A percentile compares a stretch with the other conserved stretches of the same genome.
These are phyloP conservation scores for Apiotrichum mycotoxinovorans DNA, from an alignment of 1,284 basidiomycete genomes.

Conservation along the genomic window DNA sequence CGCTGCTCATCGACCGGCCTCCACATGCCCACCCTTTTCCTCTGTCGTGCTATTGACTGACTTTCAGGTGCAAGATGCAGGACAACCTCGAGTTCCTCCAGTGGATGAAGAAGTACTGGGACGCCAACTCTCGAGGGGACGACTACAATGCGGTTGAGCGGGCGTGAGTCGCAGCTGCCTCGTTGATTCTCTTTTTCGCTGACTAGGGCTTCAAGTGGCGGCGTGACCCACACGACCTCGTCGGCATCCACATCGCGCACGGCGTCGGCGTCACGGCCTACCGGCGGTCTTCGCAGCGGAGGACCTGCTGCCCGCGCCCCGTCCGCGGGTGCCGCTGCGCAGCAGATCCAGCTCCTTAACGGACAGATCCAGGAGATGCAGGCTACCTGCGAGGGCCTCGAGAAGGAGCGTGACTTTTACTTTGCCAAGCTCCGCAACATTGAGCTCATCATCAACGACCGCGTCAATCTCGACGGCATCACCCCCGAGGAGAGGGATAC, in stretches of 20 bases:
- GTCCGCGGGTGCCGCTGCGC: constrained; percentile 27
- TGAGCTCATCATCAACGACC: constrained; percentile 82
- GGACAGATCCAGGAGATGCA: constrained; percentile 79
- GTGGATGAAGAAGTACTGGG: constrained; percentile 97
- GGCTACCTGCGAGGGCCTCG: constrained; percentile 75
- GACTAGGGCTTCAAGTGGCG: not conserved
- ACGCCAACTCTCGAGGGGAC: constrained; percentile 81
- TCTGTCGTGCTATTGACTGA: not conserved
- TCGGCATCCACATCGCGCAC: constrained; percentile 11
- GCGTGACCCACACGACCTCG: not conserved
- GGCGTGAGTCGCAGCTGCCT: constrained; percentile 32
- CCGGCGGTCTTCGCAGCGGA: constrained; percentile 2
- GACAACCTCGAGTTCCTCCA: constrained; percentile 99
- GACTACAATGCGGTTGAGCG: constrained; percentile 78
- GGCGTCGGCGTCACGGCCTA: constrained; percentile 9
- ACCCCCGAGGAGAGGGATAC: constrained; percentile 64
- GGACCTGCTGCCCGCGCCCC: constrained; percentile 15
- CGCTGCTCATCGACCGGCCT: not conserved
- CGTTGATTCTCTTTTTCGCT: not conserved
- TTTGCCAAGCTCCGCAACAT: constrained; percentile 97
- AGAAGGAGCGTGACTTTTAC: constrained; percentile 97
- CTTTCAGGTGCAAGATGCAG: constrained; percentile 88
- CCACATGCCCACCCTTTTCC: not conserved
- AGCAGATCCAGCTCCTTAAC: constrained; percentile 26
- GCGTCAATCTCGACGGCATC: constrained; percentile 61